A percentile compares a stretch with the other conserved stretches of the same genome.
phyloP scores from a whole-genome alignment of 2,329 filamentous ascomycete genomes.

The Bipolaris cookei region DNA sequence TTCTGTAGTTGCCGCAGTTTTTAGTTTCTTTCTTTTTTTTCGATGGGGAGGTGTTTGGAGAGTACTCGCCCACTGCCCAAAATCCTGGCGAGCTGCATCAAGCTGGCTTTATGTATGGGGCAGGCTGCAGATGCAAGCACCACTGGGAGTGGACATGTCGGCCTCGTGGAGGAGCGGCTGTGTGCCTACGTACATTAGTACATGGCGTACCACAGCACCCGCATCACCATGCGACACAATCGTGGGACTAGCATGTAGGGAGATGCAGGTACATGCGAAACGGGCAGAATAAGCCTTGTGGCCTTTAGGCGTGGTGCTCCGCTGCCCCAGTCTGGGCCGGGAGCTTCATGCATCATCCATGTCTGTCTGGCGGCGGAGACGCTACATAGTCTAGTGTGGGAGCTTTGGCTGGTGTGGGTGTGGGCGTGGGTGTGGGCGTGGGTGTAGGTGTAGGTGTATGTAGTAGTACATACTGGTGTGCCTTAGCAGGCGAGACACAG shows the following conservation, averaged over 20 bases:
- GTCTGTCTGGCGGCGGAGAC: conserved; percentile 14
- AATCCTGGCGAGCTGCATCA: no score
- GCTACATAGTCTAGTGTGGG: conserved; percentile 1
- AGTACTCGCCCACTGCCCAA: no score
- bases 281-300: conserved; percentile 14
- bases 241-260: neutral
- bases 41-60: no score
- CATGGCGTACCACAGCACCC: neutral
- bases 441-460: neutral
- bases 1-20: no score
- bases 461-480: no score
- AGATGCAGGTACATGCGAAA: conserved; percentile 23
- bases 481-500: neutral
- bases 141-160: no score
- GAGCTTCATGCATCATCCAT: conserved; percentile 26
- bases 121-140: no score
- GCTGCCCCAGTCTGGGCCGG: conserved; percentile 21
- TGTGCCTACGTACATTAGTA: no score
- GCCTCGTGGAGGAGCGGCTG: neutral
- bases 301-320: conserved; percentile 20
- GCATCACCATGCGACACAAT: neutral
- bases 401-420: neutral
- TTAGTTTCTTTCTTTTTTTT: no score
- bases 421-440: neutral
- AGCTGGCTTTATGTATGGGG: no score